Base-by-base conservation (phyloP, 1,284 basidiomycete genomes). In the Gymnopus androsaceus region DNA sequence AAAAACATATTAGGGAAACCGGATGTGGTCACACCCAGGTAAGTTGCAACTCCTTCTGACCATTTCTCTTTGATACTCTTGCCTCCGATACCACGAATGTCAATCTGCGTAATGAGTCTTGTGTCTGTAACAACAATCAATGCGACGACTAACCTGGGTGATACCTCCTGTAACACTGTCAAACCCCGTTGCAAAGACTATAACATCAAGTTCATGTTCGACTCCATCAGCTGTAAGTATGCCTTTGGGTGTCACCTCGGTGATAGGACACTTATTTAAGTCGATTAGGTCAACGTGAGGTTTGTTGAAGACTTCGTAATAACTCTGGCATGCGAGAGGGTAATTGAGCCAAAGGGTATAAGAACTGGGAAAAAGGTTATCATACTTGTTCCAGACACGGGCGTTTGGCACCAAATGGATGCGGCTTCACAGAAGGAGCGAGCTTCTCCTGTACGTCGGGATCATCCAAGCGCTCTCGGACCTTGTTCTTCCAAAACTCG, bases 1-100 rank as follows among this genome's bases (percentile, higher is more conserved):
- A 68, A 64, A 50, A 68, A 67, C 66, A 67, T 63, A 46, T 68
- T 67, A 0, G 66, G 67, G 46, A 59, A 67, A 8, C 55, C 54
- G 4, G 60, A 45, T 1, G 47, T 56, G n/a, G 59, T 54, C 57
- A 67, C 23, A 12, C 67, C 67, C 7, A 68, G 55, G 44, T 67
- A 61, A 0, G 67, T 65, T 1, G 61, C 50, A 23, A 66, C 42
- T 0, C 64, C 64, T 3, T 56, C 55, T 17, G 25, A 33, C 67
- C 67, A 68, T 52, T 64, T 66, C 17, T 66, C 66, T 9, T 56
- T 44, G 36, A 68, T 64, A 11, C 36, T 33, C 4, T 23, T 34
- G 0, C 65, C 65, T 46, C 64, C 59, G 4, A 27, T 57, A 4
- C 63, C 64, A 25, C 55, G 41, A 44, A 68, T 64, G 38, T 65